phyloP scores from a whole-genome alignment of 2,329 filamentous ascomycete genomes.

The Aspergillus latus region DNA sequence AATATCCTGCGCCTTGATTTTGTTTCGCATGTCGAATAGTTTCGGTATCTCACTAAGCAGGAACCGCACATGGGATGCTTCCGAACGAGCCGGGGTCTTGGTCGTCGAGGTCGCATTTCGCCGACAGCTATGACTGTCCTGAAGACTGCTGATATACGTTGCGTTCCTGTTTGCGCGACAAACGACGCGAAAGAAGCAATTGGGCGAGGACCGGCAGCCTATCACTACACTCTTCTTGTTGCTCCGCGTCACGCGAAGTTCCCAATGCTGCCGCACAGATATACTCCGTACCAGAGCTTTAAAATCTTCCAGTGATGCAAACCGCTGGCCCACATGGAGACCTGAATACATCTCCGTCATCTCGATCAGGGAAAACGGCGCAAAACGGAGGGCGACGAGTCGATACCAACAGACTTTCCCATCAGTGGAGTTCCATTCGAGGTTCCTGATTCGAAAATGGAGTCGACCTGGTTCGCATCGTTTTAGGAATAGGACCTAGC shows the following conservation, averaged over 20 bases:
- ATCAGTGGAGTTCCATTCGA: constrained; percentile 24
- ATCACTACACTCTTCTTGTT: constrained; percentile 45
- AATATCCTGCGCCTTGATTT: constrained; percentile 39
- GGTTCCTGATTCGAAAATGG: constrained; percentile 4
- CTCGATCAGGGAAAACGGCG: constrained; percentile 17
- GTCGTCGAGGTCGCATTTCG: constrained; percentile 29
- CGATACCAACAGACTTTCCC: constrained; percentile 23
- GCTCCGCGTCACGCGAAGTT: constrained; percentile 41
- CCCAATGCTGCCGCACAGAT: constrained; percentile 44
- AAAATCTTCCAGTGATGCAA: constrained; percentile 41
- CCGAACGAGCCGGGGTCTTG: constrained; percentile 39
- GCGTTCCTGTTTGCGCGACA: constrained; percentile 43
- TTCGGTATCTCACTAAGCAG: constrained; percentile 41
- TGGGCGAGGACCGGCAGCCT: constrained; percentile 39
- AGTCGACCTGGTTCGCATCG: constrained; percentile 15
- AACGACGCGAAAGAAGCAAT: constrained; percentile 43
- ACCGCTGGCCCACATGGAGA: constrained; percentile 41
- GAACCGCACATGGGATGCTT: constrained; percentile 43
- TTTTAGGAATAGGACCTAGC: constrained; percentile 3
- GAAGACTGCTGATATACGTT: constrained; percentile 42
- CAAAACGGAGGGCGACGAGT: constrained; percentile 18
- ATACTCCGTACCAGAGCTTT: constrained; percentile 40
- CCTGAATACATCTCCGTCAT: constrained; percentile 44
- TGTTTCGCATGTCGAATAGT: constrained; percentile 40
- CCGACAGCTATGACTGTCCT: constrained; percentile 41